Percentiles rank a stretch among this genome's conserved stretches.
phyloP scores from a whole-genome alignment of 495 filamentous ascomycete genomes.

The Aspergillus carlsbadensis region DNA sequence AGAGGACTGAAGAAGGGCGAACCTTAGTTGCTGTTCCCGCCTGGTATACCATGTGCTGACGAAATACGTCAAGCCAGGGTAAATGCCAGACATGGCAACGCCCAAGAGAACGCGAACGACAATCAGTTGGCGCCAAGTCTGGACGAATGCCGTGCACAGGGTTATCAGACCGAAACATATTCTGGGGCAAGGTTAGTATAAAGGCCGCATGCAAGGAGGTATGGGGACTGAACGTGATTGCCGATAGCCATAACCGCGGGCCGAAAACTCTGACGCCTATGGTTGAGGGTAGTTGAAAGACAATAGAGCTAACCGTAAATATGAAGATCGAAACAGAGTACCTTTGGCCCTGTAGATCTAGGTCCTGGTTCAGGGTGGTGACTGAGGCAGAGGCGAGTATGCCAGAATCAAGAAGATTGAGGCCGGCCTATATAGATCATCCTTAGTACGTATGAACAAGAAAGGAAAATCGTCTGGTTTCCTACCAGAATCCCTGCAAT shows the following conservation, averaged over 20 bases:
- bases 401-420: constrained; percentile 73
- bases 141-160: constrained; percentile 65
- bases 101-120: constrained; percentile 69
- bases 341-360: constrained; percentile 62
- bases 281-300: constrained; percentile 73
- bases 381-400: constrained; percentile 76
- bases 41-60: constrained; percentile 74
- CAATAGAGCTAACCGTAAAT: constrained; percentile 72
- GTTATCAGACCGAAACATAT: constrained; percentile 66
- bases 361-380: constrained; percentile 68
- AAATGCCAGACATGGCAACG: constrained; percentile 66
- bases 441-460: too few species aligned
- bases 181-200: too few species aligned
- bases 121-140: constrained; percentile 73
- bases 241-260: constrained; percentile 66
- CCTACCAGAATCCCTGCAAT: constrained; percentile 66
- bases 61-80: constrained; percentile 68
- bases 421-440: constrained; percentile 36
- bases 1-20: constrained; percentile 69
- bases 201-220: too few species aligned
- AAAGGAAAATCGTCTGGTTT: too few species aligned
- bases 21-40: constrained; percentile 71
- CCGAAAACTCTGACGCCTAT: constrained; percentile 67
- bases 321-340: constrained; percentile 77
- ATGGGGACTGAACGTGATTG: constrained; percentile 53